These are phyloP conservation scores for Chlorophyllum brunneum DNA, from an alignment of 768 basidiomycete genomes.

Conservation along the genomic window DNA sequence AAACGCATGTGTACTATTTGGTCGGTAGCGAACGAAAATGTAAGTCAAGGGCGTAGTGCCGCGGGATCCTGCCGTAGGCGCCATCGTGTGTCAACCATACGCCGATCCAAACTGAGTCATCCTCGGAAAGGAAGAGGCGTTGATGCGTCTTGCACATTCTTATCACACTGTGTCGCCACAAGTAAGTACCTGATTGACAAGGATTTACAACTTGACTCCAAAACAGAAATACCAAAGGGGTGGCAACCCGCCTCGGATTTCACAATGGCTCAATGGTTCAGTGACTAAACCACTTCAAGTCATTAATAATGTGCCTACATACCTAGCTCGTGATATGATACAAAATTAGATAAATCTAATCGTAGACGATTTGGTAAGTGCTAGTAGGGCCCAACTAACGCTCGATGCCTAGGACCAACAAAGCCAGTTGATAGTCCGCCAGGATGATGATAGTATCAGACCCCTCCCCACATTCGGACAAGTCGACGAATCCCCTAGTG, in stretches of 20 bases:
- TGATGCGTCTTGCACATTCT: neutral
- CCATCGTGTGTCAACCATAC: neutral
- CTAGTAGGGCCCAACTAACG: too few relatives aligned
- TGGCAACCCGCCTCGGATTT: slow-evolving; percentile 4
- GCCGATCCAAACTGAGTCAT: neutral
- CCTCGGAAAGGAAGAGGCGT: neutral
- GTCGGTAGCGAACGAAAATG: too few relatives aligned
- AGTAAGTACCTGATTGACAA: neutral
- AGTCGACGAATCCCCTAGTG: too few relatives aligned
- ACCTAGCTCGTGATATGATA: neutral
- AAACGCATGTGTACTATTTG: too few relatives aligned
- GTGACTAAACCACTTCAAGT: neutral
- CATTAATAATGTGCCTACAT: neutral
- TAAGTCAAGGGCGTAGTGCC: neutral
- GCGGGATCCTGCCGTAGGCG: neutral
- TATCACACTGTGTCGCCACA: neutral
- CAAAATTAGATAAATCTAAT: neutral
- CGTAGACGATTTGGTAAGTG: too few relatives aligned
- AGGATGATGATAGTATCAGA: too few relatives aligned
- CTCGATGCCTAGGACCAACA: too few relatives aligned
- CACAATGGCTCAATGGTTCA: neutral
- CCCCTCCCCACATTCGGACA: too few relatives aligned
- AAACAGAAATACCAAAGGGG: too few relatives aligned
- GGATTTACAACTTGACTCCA: neutral
- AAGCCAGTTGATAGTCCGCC: too few relatives aligned